Conservation (phyloP, 441 rosid genomes). For the Erodium moschatum region DNA sequence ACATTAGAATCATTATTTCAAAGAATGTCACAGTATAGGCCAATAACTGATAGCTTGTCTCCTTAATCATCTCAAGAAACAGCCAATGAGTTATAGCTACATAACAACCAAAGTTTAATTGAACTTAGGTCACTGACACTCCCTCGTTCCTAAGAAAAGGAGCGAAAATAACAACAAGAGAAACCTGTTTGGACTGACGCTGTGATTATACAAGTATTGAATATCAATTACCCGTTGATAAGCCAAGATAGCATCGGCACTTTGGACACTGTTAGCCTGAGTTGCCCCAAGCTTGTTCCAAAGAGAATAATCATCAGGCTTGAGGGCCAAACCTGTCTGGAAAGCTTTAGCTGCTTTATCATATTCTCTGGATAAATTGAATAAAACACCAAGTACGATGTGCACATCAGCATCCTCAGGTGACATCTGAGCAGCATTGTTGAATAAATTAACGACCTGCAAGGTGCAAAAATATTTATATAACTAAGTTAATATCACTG, state of each 20-base stretch:
- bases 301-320: slow-evolving; percentile 91
- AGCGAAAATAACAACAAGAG: no score
- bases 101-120: background rate
- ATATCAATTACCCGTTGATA: slow-evolving; percentile 62
- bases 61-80: no score
- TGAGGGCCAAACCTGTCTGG: slow-evolving; percentile 69
- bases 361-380: slow-evolving; percentile 79
- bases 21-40: no score
- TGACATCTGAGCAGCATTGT: slow-evolving; percentile 74
- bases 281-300: slow-evolving; percentile 99
- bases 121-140: no score
- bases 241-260: slow-evolving; percentile 94
- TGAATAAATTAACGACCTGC: slow-evolving; percentile 74
- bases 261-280: slow-evolving; percentile 93
- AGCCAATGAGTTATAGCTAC: no score
- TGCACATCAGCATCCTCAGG: slow-evolving; percentile 96
- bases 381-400: slow-evolving; percentile 82
- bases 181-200: no score
- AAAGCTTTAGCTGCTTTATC: slow-evolving; percentile 81
- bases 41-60: no score
- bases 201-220: background rate
- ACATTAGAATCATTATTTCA: background rate
- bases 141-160: no score
- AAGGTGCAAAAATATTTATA: background rate
- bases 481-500: background rate